Conservation (phyloP, 495 filamentous ascomycete species). For the Aspergillus mulundensis region DNA sequence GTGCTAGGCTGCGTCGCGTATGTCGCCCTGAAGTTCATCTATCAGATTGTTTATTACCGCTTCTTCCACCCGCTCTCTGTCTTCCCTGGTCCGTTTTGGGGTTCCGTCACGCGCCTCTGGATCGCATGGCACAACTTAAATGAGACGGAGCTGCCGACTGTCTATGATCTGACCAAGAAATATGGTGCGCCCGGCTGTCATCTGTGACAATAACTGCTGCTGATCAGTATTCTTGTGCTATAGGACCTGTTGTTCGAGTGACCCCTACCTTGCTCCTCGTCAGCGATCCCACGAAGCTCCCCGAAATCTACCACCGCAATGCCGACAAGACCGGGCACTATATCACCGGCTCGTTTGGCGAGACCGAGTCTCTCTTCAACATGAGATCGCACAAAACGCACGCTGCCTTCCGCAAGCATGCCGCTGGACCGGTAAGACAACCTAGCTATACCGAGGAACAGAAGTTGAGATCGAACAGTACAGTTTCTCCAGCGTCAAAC, state of each 20-base stretch:
- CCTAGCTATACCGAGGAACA: too few species aligned
- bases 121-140: slow-evolving; percentile 44
- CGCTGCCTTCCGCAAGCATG: slow-evolving; percentile 41
- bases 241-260: slow-evolving; percentile 44
- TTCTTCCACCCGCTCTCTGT: slow-evolving; percentile 49
- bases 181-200: slow-evolving; percentile 31
- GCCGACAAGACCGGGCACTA: slow-evolving; percentile 55
- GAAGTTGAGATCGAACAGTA: slow-evolving; percentile 33
- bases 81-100: slow-evolving; percentile 56
- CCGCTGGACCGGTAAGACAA: slow-evolving; percentile 35
- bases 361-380: slow-evolving; percentile 46
- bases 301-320: slow-evolving; percentile 49
- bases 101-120: slow-evolving; percentile 47
- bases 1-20: slow-evolving; percentile 25
- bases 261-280: slow-evolving; percentile 44
- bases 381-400: slow-evolving; percentile 47
- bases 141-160: slow-evolving; percentile 36
- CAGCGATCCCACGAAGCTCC: slow-evolving; percentile 44
- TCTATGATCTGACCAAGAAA: slow-evolving; percentile 43
- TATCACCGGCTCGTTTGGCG: slow-evolving; percentile 46
- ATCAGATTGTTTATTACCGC: slow-evolving; percentile 44
- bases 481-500: slow-evolving; percentile 47
- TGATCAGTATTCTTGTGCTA: not conserved
- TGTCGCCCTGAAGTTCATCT: slow-evolving; percentile 23
- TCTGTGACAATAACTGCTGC: not conserved